A percentile compares a stretch with the other conserved stretches of the same genome.
Conservation (phyloP, 371 early-diverging fungal species). For the Enteropsectra breve region DNA sequence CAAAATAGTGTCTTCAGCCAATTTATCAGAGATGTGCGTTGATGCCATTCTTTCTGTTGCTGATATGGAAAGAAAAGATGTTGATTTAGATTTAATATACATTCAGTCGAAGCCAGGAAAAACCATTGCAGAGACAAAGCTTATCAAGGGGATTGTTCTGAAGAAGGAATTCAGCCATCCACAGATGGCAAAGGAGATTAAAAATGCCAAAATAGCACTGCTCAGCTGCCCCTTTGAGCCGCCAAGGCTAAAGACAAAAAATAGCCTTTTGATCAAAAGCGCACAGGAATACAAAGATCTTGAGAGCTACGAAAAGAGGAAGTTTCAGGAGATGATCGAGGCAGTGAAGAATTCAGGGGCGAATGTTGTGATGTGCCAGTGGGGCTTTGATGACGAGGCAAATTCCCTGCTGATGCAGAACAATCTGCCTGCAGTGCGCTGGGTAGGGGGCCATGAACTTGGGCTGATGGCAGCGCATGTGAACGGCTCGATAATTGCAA, state of each 20-base stretch:
- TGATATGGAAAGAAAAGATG: slow-evolving; percentile 91
- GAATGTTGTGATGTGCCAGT: slow-evolving; percentile 95
- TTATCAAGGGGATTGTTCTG: slow-evolving; percentile 90
- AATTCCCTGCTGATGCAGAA: slow-evolving; percentile 94
- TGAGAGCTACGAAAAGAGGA: slow-evolving; percentile 81
- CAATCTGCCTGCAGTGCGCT: slow-evolving; percentile 90
- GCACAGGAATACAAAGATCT: slow-evolving; percentile 92
- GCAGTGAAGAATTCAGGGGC: slow-evolving; percentile 89
- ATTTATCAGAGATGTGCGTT: slow-evolving; percentile 65
- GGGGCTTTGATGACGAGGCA: slow-evolving; percentile 99
- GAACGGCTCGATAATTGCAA: slow-evolving; percentile 91
- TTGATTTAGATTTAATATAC: slow-evolving; percentile 97
- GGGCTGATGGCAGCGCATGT: slow-evolving; percentile 91
- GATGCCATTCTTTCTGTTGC: slow-evolving; percentile 90
- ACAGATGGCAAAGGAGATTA: slow-evolving; percentile 90
- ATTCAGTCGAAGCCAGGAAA: slow-evolving; percentile 93
- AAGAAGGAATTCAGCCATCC: slow-evolving; percentile 99
- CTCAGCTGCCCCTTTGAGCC: slow-evolving; percentile 99
- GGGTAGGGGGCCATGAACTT: slow-evolving; percentile 99
- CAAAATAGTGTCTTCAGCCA: slow-evolving; percentile 83
- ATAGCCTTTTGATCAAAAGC: slow-evolving; percentile 85
- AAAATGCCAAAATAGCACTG: slow-evolving; percentile 89
- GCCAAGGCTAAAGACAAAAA: slow-evolving; percentile 99
- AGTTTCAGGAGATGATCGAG: slow-evolving; percentile 88
- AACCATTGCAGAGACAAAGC: slow-evolving; percentile 74